These are phyloP conservation scores for Endotrypanum monterogeii DNA, from an alignment of 208 protist species.

Conservation along the genomic window DNA sequence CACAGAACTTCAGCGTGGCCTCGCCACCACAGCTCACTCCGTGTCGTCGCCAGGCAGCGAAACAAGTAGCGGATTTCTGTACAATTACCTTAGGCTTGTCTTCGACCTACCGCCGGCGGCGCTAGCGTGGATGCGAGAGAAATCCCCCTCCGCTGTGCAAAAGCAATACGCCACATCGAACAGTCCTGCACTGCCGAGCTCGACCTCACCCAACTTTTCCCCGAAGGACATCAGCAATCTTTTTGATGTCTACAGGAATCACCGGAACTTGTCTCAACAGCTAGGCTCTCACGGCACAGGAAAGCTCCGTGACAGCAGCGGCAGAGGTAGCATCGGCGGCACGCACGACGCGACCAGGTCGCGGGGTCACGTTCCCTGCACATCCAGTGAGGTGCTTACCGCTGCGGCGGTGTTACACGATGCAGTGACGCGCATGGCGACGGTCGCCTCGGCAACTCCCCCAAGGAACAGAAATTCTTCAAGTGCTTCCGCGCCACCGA, in stretches of 20 bases:
- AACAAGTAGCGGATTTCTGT: neutral
- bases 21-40: neutral
- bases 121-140: neutral
- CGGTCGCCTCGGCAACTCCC: conserved; percentile 1
- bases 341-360: neutral
- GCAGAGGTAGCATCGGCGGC: neutral
- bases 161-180: neutral
- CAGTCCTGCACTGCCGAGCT: neutral
- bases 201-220: neutral
- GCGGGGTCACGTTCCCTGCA: conserved; percentile 23
- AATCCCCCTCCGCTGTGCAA: no score
- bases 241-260: conserved; percentile 13
- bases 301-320: neutral
- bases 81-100: conserved; percentile 19
- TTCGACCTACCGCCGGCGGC: conserved; percentile 8
- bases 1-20: conserved; percentile 33
- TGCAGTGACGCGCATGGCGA: conserved; percentile 34
- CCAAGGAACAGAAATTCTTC: neutral
- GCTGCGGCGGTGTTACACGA: conserved; percentile 64
- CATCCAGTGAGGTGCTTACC: conserved; percentile 46
- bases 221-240: conserved; percentile 6
- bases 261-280: conserved; percentile 2
- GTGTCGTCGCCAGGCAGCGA: neutral
- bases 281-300: neutral
- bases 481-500: neutral